Conservation (phyloP, 495 filamentous ascomycete genomes). For the Beverwykella pulmonaria region DNA sequence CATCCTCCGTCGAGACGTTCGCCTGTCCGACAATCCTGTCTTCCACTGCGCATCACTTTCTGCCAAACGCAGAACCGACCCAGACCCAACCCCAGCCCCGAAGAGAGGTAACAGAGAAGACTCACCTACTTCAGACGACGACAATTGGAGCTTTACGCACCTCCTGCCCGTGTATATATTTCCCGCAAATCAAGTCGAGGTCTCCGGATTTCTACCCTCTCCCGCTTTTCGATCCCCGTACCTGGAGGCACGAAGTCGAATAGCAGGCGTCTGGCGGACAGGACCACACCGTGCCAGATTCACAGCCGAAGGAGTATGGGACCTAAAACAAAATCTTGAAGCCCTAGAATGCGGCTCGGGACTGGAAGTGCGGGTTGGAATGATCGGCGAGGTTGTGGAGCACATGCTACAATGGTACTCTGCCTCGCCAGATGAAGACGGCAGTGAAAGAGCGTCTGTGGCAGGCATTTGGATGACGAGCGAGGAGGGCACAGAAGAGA, state of each 20-base stretch:
- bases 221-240: conserved; percentile 51
- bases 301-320: conserved; percentile 67
- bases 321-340: conserved; percentile 61
- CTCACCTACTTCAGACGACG: neutral
- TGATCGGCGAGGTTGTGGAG: conserved; percentile 55
- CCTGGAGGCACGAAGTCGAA: conserved; percentile 57
- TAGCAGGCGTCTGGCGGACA: conserved; percentile 66
- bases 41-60: conserved; percentile 47
- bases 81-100: neutral
- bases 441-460: conserved; percentile 47
- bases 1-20: conserved; percentile 66
- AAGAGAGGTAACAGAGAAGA: conserved; percentile 10
- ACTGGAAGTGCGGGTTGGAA: conserved; percentile 65
- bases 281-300: conserved; percentile 70
- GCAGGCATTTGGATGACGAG: conserved; percentile 68
- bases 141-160: conserved; percentile 55
- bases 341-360: conserved; percentile 54
- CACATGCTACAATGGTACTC: conserved; percentile 52
- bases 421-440: neutral
- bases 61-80: neutral
- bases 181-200: conserved; percentile 65
- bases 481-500: conserved; percentile 68
- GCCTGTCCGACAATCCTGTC: conserved; percentile 68
- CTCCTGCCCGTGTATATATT: conserved; percentile 68
- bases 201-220: conserved; percentile 64